A percentile compares a stretch with the other conserved stretches of the same genome.
Conservation (phyloP, 805 yeast genomes). For the Spathaspora passalidarum region DNA sequence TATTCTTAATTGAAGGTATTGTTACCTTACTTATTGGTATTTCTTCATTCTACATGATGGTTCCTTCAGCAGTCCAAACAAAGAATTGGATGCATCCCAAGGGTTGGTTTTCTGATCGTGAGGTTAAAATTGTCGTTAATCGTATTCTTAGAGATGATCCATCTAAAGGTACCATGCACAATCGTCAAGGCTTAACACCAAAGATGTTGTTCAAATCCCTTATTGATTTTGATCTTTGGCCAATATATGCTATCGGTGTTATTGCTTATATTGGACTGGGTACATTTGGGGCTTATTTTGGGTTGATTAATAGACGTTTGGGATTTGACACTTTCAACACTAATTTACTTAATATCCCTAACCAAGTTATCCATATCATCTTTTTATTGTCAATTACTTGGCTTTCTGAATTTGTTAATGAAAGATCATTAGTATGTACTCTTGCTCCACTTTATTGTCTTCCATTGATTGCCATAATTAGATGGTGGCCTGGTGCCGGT, state of each 20-base stretch:
- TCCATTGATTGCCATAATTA: constrained; percentile 5
- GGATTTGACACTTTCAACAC: constrained; percentile 21
- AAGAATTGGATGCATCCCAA: constrained; percentile 43
- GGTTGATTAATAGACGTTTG: constrained; percentile 13
- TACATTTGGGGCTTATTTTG: constrained; percentile 14
- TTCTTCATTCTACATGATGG: constrained; percentile 43
- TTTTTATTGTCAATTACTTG: constrained; percentile 33
- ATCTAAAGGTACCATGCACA: constrained; percentile 58
- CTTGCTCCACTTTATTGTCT: constrained; percentile 7
- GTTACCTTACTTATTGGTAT: constrained; percentile 53
- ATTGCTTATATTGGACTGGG: constrained; percentile 17
- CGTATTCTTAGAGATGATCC: constrained; percentile 64
- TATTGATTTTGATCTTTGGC: constrained; percentile 46
- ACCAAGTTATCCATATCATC: constrained; percentile 29
- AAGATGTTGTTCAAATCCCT: constrained; percentile 39
- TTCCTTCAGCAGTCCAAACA: constrained; percentile 51
- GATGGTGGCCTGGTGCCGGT: constrained; percentile 11
- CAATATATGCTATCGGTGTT: constrained; percentile 36
- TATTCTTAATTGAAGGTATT: constrained; percentile 59
- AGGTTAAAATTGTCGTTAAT: constrained; percentile 57
- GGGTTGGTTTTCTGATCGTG: constrained; percentile 51
- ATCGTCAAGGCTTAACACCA: constrained; percentile 49
- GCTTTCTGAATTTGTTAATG: constrained; percentile 31
- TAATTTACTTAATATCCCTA: constrained; percentile 22
- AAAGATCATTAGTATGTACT: constrained; percentile 13